A percentile compares a stretch with the other conserved stretches of the same genome.
Evolutionary conservation across 768 basidiomycete species (phyloP).

Genomic region (Termitomyces sp.): DNA sequence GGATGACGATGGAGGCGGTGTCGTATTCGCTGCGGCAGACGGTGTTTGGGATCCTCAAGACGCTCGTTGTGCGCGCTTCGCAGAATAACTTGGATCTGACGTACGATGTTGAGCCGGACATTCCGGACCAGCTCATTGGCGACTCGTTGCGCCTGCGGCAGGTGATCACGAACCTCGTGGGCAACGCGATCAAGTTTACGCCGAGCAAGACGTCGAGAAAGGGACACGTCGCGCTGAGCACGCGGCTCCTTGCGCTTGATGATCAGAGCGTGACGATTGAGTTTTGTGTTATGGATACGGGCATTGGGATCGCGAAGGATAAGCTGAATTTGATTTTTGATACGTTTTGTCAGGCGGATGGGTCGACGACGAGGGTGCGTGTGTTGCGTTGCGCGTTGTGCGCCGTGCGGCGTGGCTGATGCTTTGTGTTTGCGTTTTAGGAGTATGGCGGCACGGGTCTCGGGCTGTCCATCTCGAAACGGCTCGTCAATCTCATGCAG

Average conservation of each 20-base stretch:
- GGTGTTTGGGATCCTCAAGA: conserved; percentile 96
- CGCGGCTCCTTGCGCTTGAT: conserved; percentile 70
- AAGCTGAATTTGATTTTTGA: conserved; percentile 98
- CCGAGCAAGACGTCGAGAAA: conserved; percentile 71
- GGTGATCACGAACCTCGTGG: conserved; percentile 92
- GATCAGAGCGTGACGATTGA: conserved; percentile 85
- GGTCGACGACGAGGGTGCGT: conserved; percentile 87
- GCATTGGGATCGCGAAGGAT: conserved; percentile 98
- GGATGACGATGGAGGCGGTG: conserved; percentile 99
- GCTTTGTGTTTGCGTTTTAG: conserved; percentile 28
- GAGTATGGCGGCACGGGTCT: conserved; percentile 98
- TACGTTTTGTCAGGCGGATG: conserved; percentile 98
- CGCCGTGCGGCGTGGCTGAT: neutral
- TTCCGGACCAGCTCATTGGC: conserved; percentile 95
- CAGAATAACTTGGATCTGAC: conserved; percentile 96
- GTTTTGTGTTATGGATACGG: conserved; percentile 97
- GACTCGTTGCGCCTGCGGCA: conserved; percentile 93
- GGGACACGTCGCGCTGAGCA: conserved; percentile 89
- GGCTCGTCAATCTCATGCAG: conserved; percentile 94
- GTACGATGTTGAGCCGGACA: conserved; percentile 92
- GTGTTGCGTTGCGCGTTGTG: too few relatives aligned
- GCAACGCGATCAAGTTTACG: conserved; percentile 97
- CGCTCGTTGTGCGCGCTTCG: conserved; percentile 93
- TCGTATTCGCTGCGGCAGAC: conserved; percentile 96
- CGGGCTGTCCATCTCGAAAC: conserved; percentile 95